Conservation (phyloP, 805 yeast genomes). For the Yarrowia sp. region DNA sequence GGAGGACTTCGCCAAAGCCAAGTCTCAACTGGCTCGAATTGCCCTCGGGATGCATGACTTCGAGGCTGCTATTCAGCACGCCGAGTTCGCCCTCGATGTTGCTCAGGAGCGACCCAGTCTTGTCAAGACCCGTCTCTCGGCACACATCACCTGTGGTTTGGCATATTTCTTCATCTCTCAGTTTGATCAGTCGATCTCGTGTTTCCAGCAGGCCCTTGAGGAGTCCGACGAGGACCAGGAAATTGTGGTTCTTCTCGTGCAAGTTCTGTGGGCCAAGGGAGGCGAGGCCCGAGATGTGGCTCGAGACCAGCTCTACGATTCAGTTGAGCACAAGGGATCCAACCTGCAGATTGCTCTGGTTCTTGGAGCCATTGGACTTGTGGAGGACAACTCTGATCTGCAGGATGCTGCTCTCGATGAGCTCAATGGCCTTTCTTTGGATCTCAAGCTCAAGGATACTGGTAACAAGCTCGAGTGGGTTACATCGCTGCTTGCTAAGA, state of each 20-base stretch:
- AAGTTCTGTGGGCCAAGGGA: slow-evolving; percentile 78
- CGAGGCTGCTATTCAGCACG: slow-evolving; percentile 64
- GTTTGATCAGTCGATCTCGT: slow-evolving; percentile 69
- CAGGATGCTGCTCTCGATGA: slow-evolving; percentile 71
- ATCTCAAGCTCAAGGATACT: slow-evolving; percentile 53
- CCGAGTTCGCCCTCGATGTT: slow-evolving; percentile 62
- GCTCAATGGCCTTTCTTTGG: slow-evolving; percentile 54
- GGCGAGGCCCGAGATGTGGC: slow-evolving; percentile 83
- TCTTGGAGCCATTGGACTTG: slow-evolving; percentile 79
- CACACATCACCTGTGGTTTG: slow-evolving; percentile 74
- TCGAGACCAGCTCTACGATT: slow-evolving; percentile 75
- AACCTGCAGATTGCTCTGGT: slow-evolving; percentile 72
- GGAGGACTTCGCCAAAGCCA: slow-evolving; percentile 62
- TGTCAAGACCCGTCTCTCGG: slow-evolving; percentile 54
- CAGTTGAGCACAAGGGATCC: slow-evolving; percentile 68
- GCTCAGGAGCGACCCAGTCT: slow-evolving; percentile 51
- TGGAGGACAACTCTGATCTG: slow-evolving; percentile 64
- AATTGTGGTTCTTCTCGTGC: slow-evolving; percentile 75
- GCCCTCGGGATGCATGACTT: slow-evolving; percentile 66
- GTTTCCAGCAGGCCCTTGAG: slow-evolving; percentile 69
- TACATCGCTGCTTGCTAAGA: slow-evolving; percentile 58
- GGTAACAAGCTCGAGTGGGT: slow-evolving; percentile 65
- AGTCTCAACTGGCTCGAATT: slow-evolving; percentile 75
- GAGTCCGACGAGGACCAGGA: slow-evolving; percentile 64
- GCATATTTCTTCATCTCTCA: slow-evolving; percentile 67